A percentile compares a stretch with the other conserved stretches of the same genome.
Conservation (phyloP, 106 monocot genomes). For the Allium cepa region DNA sequence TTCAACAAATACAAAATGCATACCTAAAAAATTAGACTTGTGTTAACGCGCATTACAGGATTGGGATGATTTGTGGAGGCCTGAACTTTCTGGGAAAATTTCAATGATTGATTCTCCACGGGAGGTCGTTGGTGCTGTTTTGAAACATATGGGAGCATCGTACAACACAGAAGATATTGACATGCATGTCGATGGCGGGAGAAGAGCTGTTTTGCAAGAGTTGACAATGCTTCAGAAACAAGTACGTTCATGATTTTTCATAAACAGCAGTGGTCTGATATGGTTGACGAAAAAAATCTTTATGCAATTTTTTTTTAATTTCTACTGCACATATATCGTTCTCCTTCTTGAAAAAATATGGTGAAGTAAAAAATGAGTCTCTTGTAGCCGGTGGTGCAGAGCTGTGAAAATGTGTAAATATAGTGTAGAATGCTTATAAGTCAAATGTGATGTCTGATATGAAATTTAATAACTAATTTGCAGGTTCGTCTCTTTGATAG, state of each 20-base stretch:
- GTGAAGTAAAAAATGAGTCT: no score
- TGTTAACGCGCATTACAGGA: conserved; percentile 34
- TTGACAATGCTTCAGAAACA: conserved; percentile 66
- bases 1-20: no score
- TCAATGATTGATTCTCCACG: conserved; percentile 93
- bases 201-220: conserved; percentile 38
- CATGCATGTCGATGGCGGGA: conserved; percentile 67
- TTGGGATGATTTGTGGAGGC: conserved; percentile 92
- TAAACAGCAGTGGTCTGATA: no score
- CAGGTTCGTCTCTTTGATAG: conserved; percentile 86
- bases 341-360: background rate
- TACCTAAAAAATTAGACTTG: no score
- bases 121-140: conserved; percentile 81
- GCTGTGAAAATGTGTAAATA: no score
- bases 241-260: conserved; percentile 18
- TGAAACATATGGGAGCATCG: conserved; percentile 87
- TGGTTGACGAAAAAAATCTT: no score
- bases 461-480: background rate
- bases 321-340: background rate
- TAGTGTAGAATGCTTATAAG: background rate
- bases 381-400: no score
- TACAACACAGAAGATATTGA: conserved; percentile 81
- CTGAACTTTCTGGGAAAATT: conserved; percentile 83
- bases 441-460: background rate
- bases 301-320: no score